Conservation (phyloP, 2,329 filamentous ascomycete genomes). For the Venturia nashicola region DNA sequence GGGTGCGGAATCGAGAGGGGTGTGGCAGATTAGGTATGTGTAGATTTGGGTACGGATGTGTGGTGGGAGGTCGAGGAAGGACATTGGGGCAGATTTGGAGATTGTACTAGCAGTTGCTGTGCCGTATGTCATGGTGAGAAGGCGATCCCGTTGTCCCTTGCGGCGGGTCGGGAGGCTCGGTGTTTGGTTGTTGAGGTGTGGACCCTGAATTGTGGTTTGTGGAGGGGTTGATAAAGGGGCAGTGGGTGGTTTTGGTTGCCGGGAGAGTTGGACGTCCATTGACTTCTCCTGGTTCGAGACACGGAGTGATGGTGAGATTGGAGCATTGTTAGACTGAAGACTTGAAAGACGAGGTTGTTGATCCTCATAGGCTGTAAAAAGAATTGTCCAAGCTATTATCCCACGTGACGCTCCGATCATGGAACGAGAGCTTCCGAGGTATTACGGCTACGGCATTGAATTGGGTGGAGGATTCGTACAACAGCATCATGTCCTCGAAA, state of each 20-base stretch:
- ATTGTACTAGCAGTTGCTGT: neutral
- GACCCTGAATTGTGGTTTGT: neutral
- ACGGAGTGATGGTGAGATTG: neutral
- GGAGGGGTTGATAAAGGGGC: neutral
- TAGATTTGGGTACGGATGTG: neutral
- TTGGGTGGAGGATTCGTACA: no score
- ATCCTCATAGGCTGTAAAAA: no score
- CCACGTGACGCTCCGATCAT: neutral
- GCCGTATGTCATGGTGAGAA: neutral
- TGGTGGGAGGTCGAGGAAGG: conserved; percentile 3
- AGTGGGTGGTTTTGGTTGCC: neutral
- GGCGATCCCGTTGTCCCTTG: neutral
- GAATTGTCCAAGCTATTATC: neutral
- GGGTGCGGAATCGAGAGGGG: neutral
- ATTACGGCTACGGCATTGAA: no score
- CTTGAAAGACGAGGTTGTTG: no score
- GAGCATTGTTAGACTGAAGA: neutral
- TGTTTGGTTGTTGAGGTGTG: neutral
- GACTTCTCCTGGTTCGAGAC: no score
- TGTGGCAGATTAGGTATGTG: neutral
- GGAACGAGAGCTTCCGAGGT: no score
- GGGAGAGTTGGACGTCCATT: neutral
- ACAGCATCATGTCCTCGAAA: no score
- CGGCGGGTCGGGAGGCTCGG: neutral
- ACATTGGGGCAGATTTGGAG: neutral